A percentile compares a stretch with the other conserved stretches of the same genome.
Conservation (phyloP, 768 basidiomycete genomes). For the Lentinula guzmanii region DNA sequence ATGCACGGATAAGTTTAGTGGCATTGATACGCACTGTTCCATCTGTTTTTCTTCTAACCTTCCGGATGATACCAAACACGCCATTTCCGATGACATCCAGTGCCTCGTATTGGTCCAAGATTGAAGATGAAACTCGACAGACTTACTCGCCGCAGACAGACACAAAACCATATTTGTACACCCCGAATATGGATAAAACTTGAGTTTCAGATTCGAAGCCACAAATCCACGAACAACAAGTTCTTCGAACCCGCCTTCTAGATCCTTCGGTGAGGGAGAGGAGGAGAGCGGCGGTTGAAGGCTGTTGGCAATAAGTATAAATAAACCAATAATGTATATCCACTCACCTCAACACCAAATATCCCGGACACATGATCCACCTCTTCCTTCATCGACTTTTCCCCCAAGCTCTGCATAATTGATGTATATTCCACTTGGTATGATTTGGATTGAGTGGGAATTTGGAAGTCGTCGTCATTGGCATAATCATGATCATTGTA, state of each 20-base stretch:
- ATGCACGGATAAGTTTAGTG: slow-evolving; percentile 16
- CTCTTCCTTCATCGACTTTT: slow-evolving; percentile 58
- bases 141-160: slow-evolving; percentile 69
- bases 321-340: slow-evolving; percentile 4
- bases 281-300: slow-evolving; percentile 65
- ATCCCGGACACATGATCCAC: slow-evolving; percentile 85
- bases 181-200: slow-evolving; percentile 93
- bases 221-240: slow-evolving; percentile 90
- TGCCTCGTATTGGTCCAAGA: slow-evolving; percentile 78
- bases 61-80: slow-evolving; percentile 95
- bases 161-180: slow-evolving; percentile 96
- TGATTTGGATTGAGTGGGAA: slow-evolving; percentile 48
- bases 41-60: slow-evolving; percentile 82
- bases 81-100: slow-evolving; percentile 95
- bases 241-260: slow-evolving; percentile 65
- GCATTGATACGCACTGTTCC: slow-evolving; percentile 53
- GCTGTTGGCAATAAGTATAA: slow-evolving; percentile 28
- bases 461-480: slow-evolving; percentile 49
- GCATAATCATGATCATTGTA: too few species aligned
- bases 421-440: too few species aligned
- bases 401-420: too few species aligned
- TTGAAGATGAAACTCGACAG: slow-evolving; percentile 31
- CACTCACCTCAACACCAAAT: slow-evolving; percentile 79
- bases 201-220: slow-evolving; percentile 70
- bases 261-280: slow-evolving; percentile 60